phyloP scores from a whole-genome alignment of 2,329 filamentous ascomycete genomes.

The Cordyceps pruinosa region DNA sequence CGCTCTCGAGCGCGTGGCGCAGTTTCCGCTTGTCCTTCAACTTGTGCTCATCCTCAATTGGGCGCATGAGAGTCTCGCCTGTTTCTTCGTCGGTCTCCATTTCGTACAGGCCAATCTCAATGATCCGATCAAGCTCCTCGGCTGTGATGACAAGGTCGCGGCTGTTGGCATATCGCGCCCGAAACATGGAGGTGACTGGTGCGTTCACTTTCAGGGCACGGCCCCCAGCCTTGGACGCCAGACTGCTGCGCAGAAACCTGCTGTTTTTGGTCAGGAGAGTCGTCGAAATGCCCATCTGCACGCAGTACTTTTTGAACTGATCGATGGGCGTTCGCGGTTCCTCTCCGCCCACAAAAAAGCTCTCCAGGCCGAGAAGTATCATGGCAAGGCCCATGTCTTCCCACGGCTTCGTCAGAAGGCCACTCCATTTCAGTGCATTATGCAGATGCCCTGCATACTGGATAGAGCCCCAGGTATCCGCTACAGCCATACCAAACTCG shows the following conservation, averaged over 20 bases:
- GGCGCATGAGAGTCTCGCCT: neutral
- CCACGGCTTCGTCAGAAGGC: neutral
- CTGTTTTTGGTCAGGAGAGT: neutral
- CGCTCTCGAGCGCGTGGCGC: neutral
- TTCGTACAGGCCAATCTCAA: neutral
- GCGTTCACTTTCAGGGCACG: neutral
- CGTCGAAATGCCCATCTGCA: conserved; percentile 1
- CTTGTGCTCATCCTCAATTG: neutral
- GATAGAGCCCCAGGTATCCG: neutral
- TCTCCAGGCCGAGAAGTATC: neutral
- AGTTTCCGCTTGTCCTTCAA: neutral
- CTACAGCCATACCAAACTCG: neutral
- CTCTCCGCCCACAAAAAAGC: neutral
- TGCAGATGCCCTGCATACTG: neutral
- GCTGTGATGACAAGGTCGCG: neutral
- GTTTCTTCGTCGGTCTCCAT: neutral
- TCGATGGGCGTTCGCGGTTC: neutral
- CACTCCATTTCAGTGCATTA: neutral
- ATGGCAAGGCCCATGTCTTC: neutral
- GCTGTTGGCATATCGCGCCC: neutral
- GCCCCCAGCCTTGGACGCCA: neutral
- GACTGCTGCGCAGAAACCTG: neutral
- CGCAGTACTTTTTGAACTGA: neutral
- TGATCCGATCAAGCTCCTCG: neutral
- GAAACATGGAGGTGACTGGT: neutral